Percentiles rank a stretch among this genome's conserved stretches.
phyloP scores from a whole-genome alignment of 2,329 filamentous ascomycete species.

The Podosphaera leucotricha region DNA sequence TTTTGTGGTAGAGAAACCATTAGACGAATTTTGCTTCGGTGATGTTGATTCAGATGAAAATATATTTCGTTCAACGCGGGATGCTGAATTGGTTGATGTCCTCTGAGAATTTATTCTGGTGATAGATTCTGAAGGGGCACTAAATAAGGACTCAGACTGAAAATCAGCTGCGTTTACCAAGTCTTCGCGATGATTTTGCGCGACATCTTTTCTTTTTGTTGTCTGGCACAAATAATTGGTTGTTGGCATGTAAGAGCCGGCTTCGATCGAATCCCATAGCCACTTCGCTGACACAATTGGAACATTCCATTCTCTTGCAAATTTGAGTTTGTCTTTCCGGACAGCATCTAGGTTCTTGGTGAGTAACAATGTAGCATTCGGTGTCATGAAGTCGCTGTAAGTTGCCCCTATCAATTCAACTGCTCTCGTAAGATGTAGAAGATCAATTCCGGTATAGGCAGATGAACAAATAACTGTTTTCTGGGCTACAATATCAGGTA shows the following conservation, averaged over 20 bases:
- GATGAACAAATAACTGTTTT: slow-evolving; percentile 55
- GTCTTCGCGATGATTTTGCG: slow-evolving; percentile 3
- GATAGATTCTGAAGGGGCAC: neutral
- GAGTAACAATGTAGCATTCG: slow-evolving; percentile 53
- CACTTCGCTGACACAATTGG: slow-evolving; percentile 63
- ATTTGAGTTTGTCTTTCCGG: slow-evolving; percentile 52
- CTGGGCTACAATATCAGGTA: slow-evolving; percentile 34
- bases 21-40: neutral
- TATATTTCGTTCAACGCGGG: neutral
- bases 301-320: slow-evolving; percentile 51
- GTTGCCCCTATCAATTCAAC: slow-evolving; percentile 54
- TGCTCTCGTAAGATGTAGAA: slow-evolving; percentile 61
- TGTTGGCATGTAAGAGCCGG: slow-evolving; percentile 25
- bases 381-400: slow-evolving; percentile 57
- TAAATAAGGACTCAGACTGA: neutral
- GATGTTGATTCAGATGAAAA: neutral
- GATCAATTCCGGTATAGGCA: slow-evolving; percentile 61
- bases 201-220: slow-evolving; percentile 10
- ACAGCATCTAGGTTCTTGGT: slow-evolving; percentile 24
- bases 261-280: slow-evolving; percentile 61
- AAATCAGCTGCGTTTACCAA: neutral
- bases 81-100: neutral
- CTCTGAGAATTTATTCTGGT: neutral
- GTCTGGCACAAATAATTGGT: slow-evolving; percentile 20
- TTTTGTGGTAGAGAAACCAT: neutral